These are phyloP conservation scores for Erythrobasidium hasegawianum DNA, from an alignment of 1,284 basidiomycete species.

Conservation along the genomic window DNA sequence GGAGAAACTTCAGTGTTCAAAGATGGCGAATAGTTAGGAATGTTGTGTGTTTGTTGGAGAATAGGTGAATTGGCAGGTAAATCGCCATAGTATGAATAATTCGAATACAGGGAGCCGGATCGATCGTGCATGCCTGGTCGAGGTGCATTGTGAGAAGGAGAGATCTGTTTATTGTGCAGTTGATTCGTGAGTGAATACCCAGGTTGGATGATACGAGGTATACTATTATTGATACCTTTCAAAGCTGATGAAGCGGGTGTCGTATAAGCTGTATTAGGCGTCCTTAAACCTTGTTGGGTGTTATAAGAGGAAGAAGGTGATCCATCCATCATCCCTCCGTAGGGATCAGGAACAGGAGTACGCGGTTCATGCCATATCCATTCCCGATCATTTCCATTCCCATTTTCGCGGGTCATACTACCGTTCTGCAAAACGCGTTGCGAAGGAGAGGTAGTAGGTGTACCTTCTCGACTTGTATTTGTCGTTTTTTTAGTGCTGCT, in stretches of 20 bases:
- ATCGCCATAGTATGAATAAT: conserved; percentile 32
- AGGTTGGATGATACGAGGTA: neutral
- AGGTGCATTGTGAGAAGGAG: neutral
- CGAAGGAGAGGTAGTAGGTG: neutral
- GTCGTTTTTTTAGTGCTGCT: too few species aligned
- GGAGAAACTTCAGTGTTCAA: neutral
- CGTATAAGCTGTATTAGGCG: neutral
- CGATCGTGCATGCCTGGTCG: conserved; percentile 11
- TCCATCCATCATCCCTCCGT: neutral
- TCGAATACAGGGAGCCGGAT: conserved; percentile 22
- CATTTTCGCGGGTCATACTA: neutral
- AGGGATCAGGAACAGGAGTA: neutral
- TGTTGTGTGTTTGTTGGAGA: neutral
- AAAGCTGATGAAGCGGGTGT: neutral
- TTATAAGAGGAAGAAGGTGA: neutral
- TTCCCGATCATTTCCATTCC: neutral
- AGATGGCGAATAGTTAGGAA: neutral
- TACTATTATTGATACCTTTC: too few species aligned
- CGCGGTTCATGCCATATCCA: conserved; percentile 1
- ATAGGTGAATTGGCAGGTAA: conserved; percentile 4
- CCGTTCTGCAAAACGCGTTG: neutral
- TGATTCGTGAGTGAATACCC: neutral
- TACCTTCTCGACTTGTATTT: neutral
- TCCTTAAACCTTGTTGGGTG: neutral
- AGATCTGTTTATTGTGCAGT: neutral